Evolutionary conservation across 176 grass and related monocot genomes (phyloP).

Genomic region (Alloteropsis semialata): DNA sequence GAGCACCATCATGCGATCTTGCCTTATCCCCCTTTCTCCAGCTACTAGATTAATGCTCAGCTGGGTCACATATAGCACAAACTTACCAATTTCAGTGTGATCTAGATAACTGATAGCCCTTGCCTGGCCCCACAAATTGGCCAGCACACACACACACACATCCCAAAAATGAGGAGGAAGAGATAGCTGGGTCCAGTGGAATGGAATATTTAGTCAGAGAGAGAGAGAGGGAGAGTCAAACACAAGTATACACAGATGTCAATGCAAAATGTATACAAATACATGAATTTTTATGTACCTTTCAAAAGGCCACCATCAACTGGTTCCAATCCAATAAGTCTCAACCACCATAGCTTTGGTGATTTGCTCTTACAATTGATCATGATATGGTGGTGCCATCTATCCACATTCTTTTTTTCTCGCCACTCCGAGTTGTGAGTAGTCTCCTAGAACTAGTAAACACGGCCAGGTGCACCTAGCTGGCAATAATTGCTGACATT

Average conservation of each 20-base stretch:
- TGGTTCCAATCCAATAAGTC: conserved; percentile 13
- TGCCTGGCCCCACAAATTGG: not conserved
- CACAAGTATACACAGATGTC: conserved; percentile 12
- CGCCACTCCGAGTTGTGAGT: not conserved
- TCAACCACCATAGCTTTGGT: conserved; percentile 18
- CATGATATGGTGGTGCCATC: conserved; percentile 26
- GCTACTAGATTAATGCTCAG: conserved; percentile 27
- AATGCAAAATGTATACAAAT: not conserved
- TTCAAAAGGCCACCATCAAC: not conserved
- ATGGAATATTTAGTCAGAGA: conserved; percentile 13
- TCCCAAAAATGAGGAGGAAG: not conserved
- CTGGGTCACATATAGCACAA: conserved; percentile 10
- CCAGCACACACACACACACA: not conserved
- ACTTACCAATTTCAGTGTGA: conserved; percentile 6
- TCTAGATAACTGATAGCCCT: conserved; percentile 25
- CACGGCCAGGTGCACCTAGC: not conserved
- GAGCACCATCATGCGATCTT: conserved; percentile 15
- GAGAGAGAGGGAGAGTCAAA: no score
- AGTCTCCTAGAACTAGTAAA: conserved; percentile 19
- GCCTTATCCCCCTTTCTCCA: conserved; percentile 18
- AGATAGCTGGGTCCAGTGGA: conserved; percentile 8
- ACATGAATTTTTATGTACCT: not conserved
- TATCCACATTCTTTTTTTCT: conserved; percentile 28
- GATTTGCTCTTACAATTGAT: conserved; percentile 11
- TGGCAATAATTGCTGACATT: conserved; percentile 1